Base-by-base conservation (phyloP, 78 protist species). In the Parvularia atlantis region DNA sequence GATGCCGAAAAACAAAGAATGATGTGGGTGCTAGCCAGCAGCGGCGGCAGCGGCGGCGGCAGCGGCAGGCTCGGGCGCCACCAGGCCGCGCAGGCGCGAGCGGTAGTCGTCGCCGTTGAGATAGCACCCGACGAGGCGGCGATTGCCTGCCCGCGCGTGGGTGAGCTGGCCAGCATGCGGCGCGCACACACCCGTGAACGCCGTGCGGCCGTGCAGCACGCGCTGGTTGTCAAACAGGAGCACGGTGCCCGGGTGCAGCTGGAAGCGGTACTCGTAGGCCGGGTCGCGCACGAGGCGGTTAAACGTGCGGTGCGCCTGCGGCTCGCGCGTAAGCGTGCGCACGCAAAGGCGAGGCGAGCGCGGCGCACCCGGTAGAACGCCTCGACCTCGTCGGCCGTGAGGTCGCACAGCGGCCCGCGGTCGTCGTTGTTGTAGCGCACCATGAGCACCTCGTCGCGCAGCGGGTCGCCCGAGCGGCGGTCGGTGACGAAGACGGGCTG, bases 201-300 rank as follows among this genome's bases (percentile, higher is more conserved):
- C 64, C 40, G 37, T 39, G n/a, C 84, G 39, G 33, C 75, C 77
- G 61, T 78, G 84, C 2, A 78, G 48, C 33, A 65, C 64, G 19
- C 84, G 65, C 84, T 69, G 58, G 76, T 78, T 78, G 71, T 78
- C 73, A 41, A 78, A 78, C 28, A 78, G 9, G 41, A 70, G 28
- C 1, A 39, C 44, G 14, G 50, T 71, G 36, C 84, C 84, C 3
- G 84, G 84, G 19, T 1, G 33, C 28, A 78, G 62, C 30, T 22
- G 50, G 66, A 64, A 71, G n/a, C 48, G 10, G 70, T 43, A 60
- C 39, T 44, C 46, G 69, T 33, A 40, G 13, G n/a, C 30, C 44
- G 60, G 39, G 10, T 68, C 78, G 16, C 62, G 16, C 48, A 60
- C 2, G 22, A 40, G 14, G 7, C 28, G 10, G 16, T 59, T 46